Evolutionary conservation across 2,329 filamentous ascomycete genomes (phyloP).

Genomic region (Emergomyces africanus): DNA sequence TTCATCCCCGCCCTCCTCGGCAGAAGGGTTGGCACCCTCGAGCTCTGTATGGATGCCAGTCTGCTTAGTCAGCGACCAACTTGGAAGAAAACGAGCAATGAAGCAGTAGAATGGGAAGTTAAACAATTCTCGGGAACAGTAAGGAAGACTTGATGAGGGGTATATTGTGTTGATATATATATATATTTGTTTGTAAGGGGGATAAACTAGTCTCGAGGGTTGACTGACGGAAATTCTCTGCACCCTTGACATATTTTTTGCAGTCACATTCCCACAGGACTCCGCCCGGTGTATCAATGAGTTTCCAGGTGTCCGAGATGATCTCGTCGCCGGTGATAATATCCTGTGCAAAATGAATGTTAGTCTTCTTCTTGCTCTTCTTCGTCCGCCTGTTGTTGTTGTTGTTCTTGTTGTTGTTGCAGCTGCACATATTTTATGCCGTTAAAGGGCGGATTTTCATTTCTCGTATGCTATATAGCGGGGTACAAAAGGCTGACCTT

Average conservation of each 20-base stretch:
- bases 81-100: neutral
- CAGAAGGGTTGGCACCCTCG: slow-evolving; percentile 85
- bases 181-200: neutral
- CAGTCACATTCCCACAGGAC: slow-evolving; percentile 86
- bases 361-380: neutral
- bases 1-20: slow-evolving; percentile 72
- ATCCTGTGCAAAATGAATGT: slow-evolving; percentile 47
- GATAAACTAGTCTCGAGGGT: neutral
- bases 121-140: neutral
- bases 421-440: neutral
- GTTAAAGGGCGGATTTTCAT: too few relatives aligned
- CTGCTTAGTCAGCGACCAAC: neutral
- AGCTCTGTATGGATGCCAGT: slow-evolving; percentile 24
- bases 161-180: neutral
- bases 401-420: neutral
- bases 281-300: slow-evolving; percentile 61
- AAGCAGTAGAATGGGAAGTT: neutral
- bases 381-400: neutral
- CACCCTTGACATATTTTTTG: slow-evolving; percentile 71
- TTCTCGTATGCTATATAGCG: neutral
- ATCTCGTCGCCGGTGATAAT: slow-evolving; percentile 84
- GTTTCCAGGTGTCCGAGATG: slow-evolving; percentile 84
- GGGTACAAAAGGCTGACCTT: slow-evolving; percentile 38
- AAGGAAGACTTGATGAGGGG: neutral
- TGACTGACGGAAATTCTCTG: slow-evolving; percentile 56